Conservation (phyloP, 2,329 filamentous ascomycete genomes). For the Daldinia sp. region DNA sequence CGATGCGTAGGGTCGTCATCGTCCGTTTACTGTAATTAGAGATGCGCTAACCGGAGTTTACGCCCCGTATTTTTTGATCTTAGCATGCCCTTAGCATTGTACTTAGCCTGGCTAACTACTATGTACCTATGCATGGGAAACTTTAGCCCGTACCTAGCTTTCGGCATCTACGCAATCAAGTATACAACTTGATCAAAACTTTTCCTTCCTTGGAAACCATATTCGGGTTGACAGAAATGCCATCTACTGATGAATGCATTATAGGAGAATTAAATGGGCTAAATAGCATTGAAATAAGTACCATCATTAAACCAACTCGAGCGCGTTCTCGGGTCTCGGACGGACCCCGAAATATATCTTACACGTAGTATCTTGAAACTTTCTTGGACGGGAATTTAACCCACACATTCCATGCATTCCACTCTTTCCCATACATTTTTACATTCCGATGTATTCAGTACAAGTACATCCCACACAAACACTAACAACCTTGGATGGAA, state of each 20-base stretch:
- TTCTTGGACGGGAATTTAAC: constrained; percentile 1
- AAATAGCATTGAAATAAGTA: not conserved
- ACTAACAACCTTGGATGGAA: no score
- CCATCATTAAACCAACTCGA: not conserved
- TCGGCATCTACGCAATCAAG: constrained; percentile 3
- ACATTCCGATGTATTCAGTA: no score
- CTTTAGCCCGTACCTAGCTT: constrained; percentile 15
- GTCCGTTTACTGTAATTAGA: constrained; percentile 28
- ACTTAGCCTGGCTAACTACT: constrained; percentile 25
- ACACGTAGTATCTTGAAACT: constrained; percentile 20
- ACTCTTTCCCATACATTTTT: no score
- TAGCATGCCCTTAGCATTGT: constrained; percentile 29
- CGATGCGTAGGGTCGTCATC: constrained; percentile 17
- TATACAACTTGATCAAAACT: not conserved
- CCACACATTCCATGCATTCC: no score
- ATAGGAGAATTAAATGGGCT: not conserved
- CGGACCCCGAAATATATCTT: constrained; percentile 17
- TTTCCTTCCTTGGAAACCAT: not conserved
- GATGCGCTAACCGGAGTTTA: constrained; percentile 28
- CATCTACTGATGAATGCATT: not conserved
- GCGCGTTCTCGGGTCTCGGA: constrained; percentile 3
- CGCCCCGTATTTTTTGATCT: constrained; percentile 17
- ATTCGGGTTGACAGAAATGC: not conserved
- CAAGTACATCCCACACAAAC: no score
- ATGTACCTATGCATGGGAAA: no score